phyloP scores from a whole-genome alignment of 257 asterid genomes.

The Plantago major region DNA sequence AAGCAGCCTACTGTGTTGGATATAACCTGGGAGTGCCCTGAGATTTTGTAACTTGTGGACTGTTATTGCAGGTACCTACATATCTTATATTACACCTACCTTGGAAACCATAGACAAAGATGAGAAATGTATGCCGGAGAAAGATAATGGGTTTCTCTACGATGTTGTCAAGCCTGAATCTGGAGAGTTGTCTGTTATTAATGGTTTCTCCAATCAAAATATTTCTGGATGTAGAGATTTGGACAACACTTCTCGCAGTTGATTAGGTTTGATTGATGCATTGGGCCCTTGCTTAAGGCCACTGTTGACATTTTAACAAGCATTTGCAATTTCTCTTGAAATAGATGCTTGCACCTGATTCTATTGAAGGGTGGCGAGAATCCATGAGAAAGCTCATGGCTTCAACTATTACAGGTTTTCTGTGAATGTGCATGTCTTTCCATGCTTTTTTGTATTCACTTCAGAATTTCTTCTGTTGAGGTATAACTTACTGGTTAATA shows the following conservation, averaged over 20 bases:
- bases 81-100: constrained; percentile 43
- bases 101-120: constrained; percentile 41
- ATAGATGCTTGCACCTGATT: constrained; percentile 31
- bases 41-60: neutral
- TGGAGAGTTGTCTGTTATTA: constrained; percentile 37
- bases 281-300: constrained; percentile 38
- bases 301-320: constrained; percentile 27
- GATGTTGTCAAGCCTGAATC: constrained; percentile 34
- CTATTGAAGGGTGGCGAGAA: constrained; percentile 30
- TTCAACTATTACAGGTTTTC: too few species aligned
- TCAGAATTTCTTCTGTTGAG: constrained; percentile 34
- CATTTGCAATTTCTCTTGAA: constrained; percentile 25
- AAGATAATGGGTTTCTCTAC: constrained; percentile 71
- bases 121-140: constrained; percentile 33
- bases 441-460: constrained; percentile 28
- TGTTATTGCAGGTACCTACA: constrained; percentile 53
- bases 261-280: constrained; percentile 26
- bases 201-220: constrained; percentile 26
- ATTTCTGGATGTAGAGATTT: constrained; percentile 43
- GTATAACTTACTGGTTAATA: constrained; percentile 21
- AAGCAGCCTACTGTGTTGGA: neutral
- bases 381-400: neutral
- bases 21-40: neutral
- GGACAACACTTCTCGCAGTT: constrained; percentile 38
- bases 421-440: constrained; percentile 27